These are phyloP conservation scores for Populus tomentosa DNA, from an alignment of 441 rosid species.

Conservation along the genomic window DNA sequence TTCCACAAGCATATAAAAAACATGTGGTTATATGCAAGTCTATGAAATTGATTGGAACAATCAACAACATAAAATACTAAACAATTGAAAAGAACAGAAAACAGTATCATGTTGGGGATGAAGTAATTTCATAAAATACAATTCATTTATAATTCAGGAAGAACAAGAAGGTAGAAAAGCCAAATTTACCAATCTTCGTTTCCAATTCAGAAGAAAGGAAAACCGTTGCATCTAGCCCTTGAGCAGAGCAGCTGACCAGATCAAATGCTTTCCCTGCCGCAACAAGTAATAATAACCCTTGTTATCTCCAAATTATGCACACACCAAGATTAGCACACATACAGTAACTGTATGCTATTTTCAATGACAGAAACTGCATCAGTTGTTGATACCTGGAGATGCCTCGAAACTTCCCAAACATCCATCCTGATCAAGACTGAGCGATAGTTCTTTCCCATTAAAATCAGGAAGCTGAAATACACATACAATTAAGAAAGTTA, in stretches of 20 bases:
- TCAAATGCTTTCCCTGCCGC: constrained; percentile 56
- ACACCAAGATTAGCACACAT: not conserved
- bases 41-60: not conserved
- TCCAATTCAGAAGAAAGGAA: constrained; percentile 44
- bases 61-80: not conserved
- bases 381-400: constrained; percentile 41
- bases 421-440: constrained; percentile 48
- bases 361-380: not conserved
- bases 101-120: no score
- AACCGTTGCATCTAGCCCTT: constrained; percentile 50
- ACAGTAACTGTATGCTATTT: not conserved
- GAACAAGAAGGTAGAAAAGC: not conserved
- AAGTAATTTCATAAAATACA: not conserved
- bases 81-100: no score
- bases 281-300: not conserved
- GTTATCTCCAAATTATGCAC: not conserved
- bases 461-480: constrained; percentile 55
- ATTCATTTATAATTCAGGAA: not conserved
- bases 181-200: constrained; percentile 43
- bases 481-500: not conserved
- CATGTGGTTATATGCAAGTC: not conserved
- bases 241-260: constrained; percentile 45
- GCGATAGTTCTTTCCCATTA: constrained; percentile 41
- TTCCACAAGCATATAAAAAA: no score
- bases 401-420: constrained; percentile 51